A percentile compares a stretch with the other conserved stretches of the same genome.
Conservation (phyloP, 345 rosid species). For the Eucalyptus sp. region DNA sequence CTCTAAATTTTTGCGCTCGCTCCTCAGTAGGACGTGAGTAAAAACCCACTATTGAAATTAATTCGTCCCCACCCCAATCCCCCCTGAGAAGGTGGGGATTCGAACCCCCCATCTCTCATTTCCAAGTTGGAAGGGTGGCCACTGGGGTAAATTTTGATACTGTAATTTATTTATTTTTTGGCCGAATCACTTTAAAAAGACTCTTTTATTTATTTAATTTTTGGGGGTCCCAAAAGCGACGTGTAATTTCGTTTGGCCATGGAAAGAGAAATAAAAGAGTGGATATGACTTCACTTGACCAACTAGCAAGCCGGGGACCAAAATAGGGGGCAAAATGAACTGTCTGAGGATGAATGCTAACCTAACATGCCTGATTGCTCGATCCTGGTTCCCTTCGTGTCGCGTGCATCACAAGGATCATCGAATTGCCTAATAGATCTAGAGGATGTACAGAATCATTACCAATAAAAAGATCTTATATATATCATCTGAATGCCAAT, state of each 20-base stretch:
- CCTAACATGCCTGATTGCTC: neutral
- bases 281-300: neutral
- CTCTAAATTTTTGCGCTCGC: no score
- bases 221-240: neutral
- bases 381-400: neutral
- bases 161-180: no score
- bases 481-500: neutral
- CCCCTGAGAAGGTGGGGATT: no score
- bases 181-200: neutral
- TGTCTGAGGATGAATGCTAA: neutral
- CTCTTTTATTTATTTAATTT: neutral
- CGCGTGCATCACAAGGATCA: neutral
- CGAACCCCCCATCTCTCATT: no score
- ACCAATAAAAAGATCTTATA: neutral
- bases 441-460: neutral
- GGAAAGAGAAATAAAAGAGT: neutral
- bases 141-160: neutral
- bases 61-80: no score
- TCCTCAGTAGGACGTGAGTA: no score
- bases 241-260: neutral
- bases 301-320: neutral
- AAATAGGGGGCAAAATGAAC: neutral
- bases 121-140: no score
- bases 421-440: neutral
- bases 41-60: no score